Base-by-base conservation (phyloP, 345 rosid species). In the Cardamine occulta region DNA sequence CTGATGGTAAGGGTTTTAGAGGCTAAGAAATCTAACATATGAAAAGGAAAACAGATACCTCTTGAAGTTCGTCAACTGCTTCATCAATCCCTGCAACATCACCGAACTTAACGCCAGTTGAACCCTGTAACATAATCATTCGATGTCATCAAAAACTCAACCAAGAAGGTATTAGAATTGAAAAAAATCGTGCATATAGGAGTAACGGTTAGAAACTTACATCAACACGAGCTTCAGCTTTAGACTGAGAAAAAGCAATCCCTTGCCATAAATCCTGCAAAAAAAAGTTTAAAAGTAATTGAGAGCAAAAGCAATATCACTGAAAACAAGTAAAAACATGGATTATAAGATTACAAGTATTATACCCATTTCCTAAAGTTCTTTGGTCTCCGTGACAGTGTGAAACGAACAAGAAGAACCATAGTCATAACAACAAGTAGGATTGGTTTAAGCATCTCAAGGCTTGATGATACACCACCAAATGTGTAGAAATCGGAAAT, bases 181-280 rank as follows among this genome's bases (percentile, higher is more conserved):
- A 4, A 51, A 58, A 58, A 44, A 66, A 44, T 60, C 13, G 53
- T 67, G 51, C 55, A 39, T 24, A 10, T 29, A 68, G 63, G 54
- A 58, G 45, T 21, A 48, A 55, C 6, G 44, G n/a, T 40, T 15
- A 58, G 37, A 80, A 68, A 82, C 93, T 84, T 66, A 91, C 97
- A 71, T 93, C 98, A 84, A 93, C 98, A 79, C 97, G 97, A 75
- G 98, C 98, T 88, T 93, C 97, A 55, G 97, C 93, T 88, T 93
- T 93, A 74, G 98, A 93, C 69, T 87, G 91, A 74, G 98, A 89
- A 86, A 93, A 93, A 63, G 91, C 93, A 84, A 91, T 91, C 58
- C 98, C 98, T 86, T 88, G 96, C 98, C 97, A 93, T 51, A 93
- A 80, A 74, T 91, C 98, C 98, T 93, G 84, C 76, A 81, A 73